Percentiles rank a stretch among this genome's conserved stretches.
Evolutionary conservation across 2,329 filamentous ascomycete genomes (phyloP).

Genomic region (Exutisphaerella laricina): DNA sequence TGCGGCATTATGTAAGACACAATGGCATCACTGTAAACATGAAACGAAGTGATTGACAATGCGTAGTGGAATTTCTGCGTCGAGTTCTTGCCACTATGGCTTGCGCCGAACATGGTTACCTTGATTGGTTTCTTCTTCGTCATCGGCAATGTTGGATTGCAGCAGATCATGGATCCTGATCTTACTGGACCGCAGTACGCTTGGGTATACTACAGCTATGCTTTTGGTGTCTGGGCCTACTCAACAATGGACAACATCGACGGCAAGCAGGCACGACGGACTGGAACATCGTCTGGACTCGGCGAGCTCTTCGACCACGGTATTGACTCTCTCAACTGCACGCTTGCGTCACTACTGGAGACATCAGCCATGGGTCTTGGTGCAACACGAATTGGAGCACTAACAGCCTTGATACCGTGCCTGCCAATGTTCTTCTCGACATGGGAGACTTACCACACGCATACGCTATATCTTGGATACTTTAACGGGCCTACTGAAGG

Average conservation of each 20-base stretch:
- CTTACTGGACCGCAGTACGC: conserved; percentile 67
- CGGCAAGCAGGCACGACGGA: conserved; percentile 92
- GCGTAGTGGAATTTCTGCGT: conserved; percentile 93
- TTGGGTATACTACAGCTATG: conserved; percentile 96
- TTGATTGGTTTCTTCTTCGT: conserved; percentile 94
- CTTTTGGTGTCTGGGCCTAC: conserved; percentile 90
- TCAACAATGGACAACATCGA: conserved; percentile 99
- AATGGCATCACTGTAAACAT: neutral
- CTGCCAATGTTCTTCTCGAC: conserved; percentile 99
- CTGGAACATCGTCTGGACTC: conserved; percentile 87
- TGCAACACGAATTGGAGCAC: conserved; percentile 74
- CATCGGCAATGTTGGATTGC: conserved; percentile 68
- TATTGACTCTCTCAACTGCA: conserved; percentile 97
- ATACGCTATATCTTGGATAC: conserved; percentile 91
- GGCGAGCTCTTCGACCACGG: conserved; percentile 98
- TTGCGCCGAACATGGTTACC: conserved; percentile 97
- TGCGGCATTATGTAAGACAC: conserved; percentile 80
- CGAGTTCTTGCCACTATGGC: conserved; percentile 85
- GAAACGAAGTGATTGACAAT: conserved; percentile 1
- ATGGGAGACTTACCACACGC: conserved; percentile 99
- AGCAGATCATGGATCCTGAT: conserved; percentile 81
- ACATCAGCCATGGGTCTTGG: conserved; percentile 91
- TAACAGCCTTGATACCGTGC: conserved; percentile 85
- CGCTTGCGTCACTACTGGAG: conserved; percentile 82
- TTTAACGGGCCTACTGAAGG: conserved; percentile 98